Base-by-base conservation (phyloP, 2,329 filamentous ascomycete species). In the Coniella lustricola region DNA sequence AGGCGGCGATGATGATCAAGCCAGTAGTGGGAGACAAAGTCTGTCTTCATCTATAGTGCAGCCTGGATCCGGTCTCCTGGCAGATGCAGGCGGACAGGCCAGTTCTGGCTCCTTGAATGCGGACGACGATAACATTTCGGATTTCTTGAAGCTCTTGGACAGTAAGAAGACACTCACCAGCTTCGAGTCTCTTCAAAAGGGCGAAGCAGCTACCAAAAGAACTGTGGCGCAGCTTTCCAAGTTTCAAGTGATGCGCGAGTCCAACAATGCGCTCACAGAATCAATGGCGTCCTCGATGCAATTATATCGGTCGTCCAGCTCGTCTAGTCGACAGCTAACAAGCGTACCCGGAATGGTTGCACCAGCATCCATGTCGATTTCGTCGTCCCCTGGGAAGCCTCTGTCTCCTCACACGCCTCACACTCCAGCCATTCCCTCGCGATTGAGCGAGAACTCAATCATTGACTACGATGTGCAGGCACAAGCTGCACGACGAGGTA, bases 91-190 rank as follows among this genome's bases (percentile, higher is more conserved):
- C 9, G 81, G 75, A 2, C 82, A 79, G 25, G 72, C 84, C 62
- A 73, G 82, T 74, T 73, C 87, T 61, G 73, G 87, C 5, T 84
- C 81, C 2, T 71, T 84, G 40, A 78, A 81, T 53, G 76, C 84
- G 0, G 91, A 97, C 57, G 90, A 95, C 59, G 88, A 95, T 58
- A 90, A 93, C 55, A 95, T 98, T 35, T 89, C 87, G 0, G 90
- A 94, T 45, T 98, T 97, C 58, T 70, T 98, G 53, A 94, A 94
- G 59, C 77, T 89, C 53, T 74, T 98, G 7, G 91, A 97, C 52
- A 84, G 82, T 58, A 87, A 87, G 62, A 95, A 90, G 65, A 91
- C 90, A n/a, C 67, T 93, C 21, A 82, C 81, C 64, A 88, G 84
- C 64, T 87, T 96, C 49, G 83, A 90, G 54, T 72, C 74, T 40